A percentile compares a stretch with the other conserved stretches of the same genome.
Evolutionary conservation across 2,329 filamentous ascomycete genomes (phyloP).

Genomic region (Graphilbum fragrans): DNA sequence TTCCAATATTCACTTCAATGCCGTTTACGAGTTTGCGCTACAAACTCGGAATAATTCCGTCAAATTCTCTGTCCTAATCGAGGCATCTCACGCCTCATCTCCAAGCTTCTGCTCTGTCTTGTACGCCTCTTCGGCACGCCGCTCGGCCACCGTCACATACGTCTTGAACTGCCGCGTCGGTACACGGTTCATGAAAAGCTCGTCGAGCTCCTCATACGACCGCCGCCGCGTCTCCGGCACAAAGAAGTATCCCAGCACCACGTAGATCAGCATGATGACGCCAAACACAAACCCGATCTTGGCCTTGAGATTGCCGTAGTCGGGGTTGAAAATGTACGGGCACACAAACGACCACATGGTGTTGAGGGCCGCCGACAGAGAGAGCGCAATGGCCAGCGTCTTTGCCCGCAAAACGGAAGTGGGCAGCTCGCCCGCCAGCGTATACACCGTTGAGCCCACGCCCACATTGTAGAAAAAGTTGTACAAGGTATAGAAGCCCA

Average conservation of each 20-base stretch:
- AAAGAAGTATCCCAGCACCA: conserved; percentile 36
- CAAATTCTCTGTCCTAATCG: too few species aligned
- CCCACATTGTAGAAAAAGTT: conserved; percentile 14
- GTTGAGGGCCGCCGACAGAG: conserved; percentile 5
- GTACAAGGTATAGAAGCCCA: conserved; percentile 14
- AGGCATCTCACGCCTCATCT: not conserved
- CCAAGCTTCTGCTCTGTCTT: conserved; percentile 1
- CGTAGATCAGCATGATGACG: conserved; percentile 9
- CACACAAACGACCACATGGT: conserved; percentile 13
- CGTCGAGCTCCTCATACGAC: conserved; percentile 6
- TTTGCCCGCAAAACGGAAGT: conserved; percentile 13
- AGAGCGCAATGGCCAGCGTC: conserved; percentile 11
- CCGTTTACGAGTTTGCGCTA: too few species aligned
- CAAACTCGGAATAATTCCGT: too few species aligned
- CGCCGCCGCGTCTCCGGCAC: conserved; percentile 37
- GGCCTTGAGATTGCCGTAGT: conserved; percentile 13
- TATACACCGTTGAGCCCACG: conserved; percentile 13
- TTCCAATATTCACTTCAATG: too few species aligned
- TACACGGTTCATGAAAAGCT: conserved; percentile 6
- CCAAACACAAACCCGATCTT: conserved; percentile 15
- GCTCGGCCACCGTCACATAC: conserved; percentile 4
- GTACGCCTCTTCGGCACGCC: conserved; percentile 4
- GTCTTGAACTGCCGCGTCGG: conserved; percentile 2
- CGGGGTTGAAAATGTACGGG: conserved; percentile 16
- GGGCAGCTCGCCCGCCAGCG: conserved; percentile 13